Percentiles rank a stretch among this genome's conserved stretches.
phyloP scores from a whole-genome alignment of 306 rosid species.

The Pyrus bretschneideri region DNA sequence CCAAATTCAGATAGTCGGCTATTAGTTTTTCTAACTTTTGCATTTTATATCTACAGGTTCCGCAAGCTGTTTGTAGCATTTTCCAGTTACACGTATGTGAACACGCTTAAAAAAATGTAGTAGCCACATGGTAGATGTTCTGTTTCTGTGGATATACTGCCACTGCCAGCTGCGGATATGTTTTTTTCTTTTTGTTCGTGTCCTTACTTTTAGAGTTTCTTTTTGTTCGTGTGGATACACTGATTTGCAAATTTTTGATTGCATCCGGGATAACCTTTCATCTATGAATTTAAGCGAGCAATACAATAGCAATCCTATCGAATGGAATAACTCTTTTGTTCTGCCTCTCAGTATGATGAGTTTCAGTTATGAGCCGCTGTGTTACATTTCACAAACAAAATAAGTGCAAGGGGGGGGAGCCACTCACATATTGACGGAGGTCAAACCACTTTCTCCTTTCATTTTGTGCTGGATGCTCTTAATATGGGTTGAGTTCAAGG shows the following conservation, averaged over 20 bases:
- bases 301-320: not conserved
- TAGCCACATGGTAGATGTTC: not conserved
- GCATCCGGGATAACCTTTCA: not conserved
- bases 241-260: not conserved
- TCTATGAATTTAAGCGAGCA: not conserved
- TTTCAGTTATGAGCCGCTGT: too few relatives aligned
- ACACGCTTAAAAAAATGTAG: constrained; percentile 43
- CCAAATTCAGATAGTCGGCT: not conserved
- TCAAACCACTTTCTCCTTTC: too few relatives aligned
- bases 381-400: too few relatives aligned
- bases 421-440: too few relatives aligned
- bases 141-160: too few relatives aligned
- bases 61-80: constrained; percentile 72
- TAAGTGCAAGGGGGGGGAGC: too few relatives aligned
- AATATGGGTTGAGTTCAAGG: too few relatives aligned
- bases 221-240: too few relatives aligned
- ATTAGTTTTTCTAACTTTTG: not conserved
- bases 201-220: too few relatives aligned
- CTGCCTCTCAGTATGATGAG: not conserved
- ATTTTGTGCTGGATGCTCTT: too few relatives aligned
- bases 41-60: constrained; percentile 54
- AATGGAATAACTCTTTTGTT: not conserved
- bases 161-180: not conserved
- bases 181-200: too few relatives aligned
- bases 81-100: constrained; percentile 83